phyloP scores from a whole-genome alignment of 148 eudicot genomes.

The Agrostemma githago region DNA sequence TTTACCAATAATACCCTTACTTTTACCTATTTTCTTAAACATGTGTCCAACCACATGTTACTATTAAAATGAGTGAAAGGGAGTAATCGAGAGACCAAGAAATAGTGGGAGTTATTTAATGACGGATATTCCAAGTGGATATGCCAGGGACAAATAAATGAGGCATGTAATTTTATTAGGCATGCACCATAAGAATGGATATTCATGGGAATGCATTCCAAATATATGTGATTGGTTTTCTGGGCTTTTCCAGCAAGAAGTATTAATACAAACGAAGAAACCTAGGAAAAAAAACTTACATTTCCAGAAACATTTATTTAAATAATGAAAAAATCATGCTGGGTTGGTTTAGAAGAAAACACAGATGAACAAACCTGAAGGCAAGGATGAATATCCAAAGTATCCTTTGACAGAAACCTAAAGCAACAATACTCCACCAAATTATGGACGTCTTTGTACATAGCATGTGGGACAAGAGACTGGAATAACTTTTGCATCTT shows the following conservation, averaged over 20 bases:
- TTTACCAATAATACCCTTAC: too few relatives aligned
- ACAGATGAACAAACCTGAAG: slow-evolving; percentile 54
- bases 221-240: not conserved
- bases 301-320: not conserved
- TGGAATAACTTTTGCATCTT: slow-evolving; percentile 80
- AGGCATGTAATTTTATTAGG: not conserved
- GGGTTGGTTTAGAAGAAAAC: not conserved
- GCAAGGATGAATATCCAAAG: slow-evolving; percentile 69
- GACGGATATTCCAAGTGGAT: not conserved
- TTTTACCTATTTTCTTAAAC: too few relatives aligned
- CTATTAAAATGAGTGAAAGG: not conserved
- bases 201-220: not conserved
- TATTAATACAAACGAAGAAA: not conserved
- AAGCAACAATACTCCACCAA: slow-evolving; percentile 91
- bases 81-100: not conserved
- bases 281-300: not conserved
- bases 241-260: not conserved
- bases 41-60: too few relatives aligned
- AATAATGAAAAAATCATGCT: slow-evolving; percentile 1
- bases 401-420: slow-evolving; percentile 81
- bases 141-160: not conserved
- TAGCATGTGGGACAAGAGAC: slow-evolving; percentile 65
- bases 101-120: not conserved
- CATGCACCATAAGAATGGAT: not conserved
- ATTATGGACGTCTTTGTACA: slow-evolving; percentile 62